Conservation (phyloP, 148 eudicot genomes). For the Polygonum maritimum region DNA sequence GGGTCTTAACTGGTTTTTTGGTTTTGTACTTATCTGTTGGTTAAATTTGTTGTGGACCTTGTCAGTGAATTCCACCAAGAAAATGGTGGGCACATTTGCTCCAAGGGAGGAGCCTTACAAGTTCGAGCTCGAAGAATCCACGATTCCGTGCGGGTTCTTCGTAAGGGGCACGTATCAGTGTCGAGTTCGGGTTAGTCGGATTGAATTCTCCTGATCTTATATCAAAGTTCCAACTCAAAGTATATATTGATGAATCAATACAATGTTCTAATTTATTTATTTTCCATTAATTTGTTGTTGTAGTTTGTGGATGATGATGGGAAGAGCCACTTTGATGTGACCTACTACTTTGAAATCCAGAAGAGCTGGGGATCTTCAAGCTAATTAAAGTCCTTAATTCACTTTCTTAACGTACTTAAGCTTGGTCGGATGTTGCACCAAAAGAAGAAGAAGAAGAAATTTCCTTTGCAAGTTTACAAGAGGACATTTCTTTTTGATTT, state of each 20-base stretch:
- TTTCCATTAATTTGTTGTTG: neutral
- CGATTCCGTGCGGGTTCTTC: slow-evolving; percentile 29
- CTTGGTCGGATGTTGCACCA: too few species aligned
- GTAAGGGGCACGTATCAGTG: slow-evolving; percentile 30
- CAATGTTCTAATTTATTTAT: neutral
- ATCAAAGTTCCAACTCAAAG: too few species aligned
- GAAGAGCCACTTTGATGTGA: slow-evolving; percentile 30
- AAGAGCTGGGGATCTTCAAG: slow-evolving; percentile 27
- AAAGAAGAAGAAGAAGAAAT: neutral
- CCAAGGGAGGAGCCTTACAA: slow-evolving; percentile 29
- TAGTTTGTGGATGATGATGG: slow-evolving; percentile 43
- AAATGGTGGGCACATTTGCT: slow-evolving; percentile 29
- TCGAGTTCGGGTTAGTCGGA: slow-evolving; percentile 11
- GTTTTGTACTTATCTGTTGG: neutral
- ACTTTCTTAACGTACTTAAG: too few species aligned
- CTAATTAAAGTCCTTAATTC: neutral
- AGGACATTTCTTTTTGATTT: neutral
- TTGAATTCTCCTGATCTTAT: neutral
- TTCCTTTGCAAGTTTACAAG: neutral
- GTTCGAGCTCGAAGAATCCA: slow-evolving; percentile 30
- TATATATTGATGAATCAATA: neutral
- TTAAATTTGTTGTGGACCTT: neutral
- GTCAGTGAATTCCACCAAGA: slow-evolving; percentile 27
- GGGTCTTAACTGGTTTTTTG: neutral
- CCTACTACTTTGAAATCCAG: slow-evolving; percentile 36